Evolutionary conservation across 257 asterid species (phyloP).

Genomic region (Solanum sitiens): DNA sequence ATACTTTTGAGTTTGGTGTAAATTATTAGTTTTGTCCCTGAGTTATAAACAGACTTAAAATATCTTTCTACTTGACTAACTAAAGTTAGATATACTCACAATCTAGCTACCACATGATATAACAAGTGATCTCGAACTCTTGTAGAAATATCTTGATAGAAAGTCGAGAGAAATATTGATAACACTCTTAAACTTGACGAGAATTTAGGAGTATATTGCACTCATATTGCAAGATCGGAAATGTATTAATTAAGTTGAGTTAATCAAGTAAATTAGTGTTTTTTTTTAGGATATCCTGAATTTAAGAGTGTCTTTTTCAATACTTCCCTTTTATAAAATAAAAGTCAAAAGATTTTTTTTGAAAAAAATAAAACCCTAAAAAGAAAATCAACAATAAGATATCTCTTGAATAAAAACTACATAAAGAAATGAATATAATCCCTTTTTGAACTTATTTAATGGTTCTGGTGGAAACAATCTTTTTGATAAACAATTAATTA

Average conservation of each 20-base stretch:
- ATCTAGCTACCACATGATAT: neutral
- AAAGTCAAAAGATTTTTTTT: neutral
- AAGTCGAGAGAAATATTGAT: neutral
- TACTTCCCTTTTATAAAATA: no score
- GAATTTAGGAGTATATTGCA: neutral
- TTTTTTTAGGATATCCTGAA: no score
- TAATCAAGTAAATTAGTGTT: neutral
- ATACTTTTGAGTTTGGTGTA: rapidly evolving
- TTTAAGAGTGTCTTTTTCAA: no score
- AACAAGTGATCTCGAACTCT: neutral
- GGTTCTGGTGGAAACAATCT: neutral
- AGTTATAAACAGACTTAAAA: no score
- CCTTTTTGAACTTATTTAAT: neutral
- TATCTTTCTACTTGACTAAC: neutral
- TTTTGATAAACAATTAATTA: neutral
- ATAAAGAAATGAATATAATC: neutral
- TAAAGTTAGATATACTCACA: no score
- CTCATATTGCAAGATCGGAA: neutral
- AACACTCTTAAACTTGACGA: neutral
- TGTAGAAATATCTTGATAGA: neutral
- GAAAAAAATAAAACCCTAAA: neutral
- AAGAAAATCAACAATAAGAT: neutral
- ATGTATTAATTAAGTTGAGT: no score
- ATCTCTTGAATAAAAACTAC: neutral
- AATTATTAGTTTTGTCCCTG: no score